Percentiles rank a stretch among this genome's conserved stretches.
Conservation (phyloP, 2,329 filamentous ascomycete species). For the Aspergillus viridinutans region DNA sequence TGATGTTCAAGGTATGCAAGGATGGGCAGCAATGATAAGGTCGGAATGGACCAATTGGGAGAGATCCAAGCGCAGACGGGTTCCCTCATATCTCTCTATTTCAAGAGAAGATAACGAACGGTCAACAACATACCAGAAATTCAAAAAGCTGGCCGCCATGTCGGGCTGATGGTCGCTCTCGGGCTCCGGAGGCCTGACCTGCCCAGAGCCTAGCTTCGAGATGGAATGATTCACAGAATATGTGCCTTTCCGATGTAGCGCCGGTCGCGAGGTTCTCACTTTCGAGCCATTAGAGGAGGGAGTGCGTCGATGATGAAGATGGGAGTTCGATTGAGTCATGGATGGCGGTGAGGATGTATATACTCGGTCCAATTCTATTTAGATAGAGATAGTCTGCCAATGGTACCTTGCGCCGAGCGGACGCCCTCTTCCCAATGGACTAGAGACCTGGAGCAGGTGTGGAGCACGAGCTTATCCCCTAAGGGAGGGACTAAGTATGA, state of each 20-base stretch:
- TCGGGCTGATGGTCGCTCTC: constrained; percentile 29
- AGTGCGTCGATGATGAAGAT: constrained; percentile 28
- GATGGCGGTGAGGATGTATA: constrained; percentile 34
- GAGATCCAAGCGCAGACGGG: constrained; percentile 11
- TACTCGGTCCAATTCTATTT: constrained; percentile 10
- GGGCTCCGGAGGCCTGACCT: constrained; percentile 15
- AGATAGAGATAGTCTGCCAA: constrained; percentile 13
- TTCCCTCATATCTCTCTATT: not conserved
- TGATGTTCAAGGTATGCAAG: constrained; percentile 18
- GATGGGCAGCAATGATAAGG: constrained; percentile 7
- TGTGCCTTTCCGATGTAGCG: constrained; percentile 31
- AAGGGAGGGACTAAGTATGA: constrained; percentile 22
- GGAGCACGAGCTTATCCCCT: constrained; percentile 24
- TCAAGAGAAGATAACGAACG: constrained; percentile 1
- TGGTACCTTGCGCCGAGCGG: constrained; percentile 17
- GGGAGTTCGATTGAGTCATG: constrained; percentile 31
- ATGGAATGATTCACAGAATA: constrained; percentile 27
- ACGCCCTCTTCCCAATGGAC: constrained; percentile 2
- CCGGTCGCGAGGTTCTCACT: constrained; percentile 27
- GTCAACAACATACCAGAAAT: constrained; percentile 39
- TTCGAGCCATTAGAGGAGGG: constrained; percentile 31
- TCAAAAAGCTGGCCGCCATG: constrained; percentile 44
- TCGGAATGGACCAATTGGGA: constrained; percentile 11
- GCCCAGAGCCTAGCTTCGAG: constrained; percentile 31
- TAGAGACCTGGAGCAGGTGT: constrained; percentile 10